Evolutionary conservation across 2,329 filamentous ascomycete species (phyloP).

Genomic region (Metarhizium guizhouense): DNA sequence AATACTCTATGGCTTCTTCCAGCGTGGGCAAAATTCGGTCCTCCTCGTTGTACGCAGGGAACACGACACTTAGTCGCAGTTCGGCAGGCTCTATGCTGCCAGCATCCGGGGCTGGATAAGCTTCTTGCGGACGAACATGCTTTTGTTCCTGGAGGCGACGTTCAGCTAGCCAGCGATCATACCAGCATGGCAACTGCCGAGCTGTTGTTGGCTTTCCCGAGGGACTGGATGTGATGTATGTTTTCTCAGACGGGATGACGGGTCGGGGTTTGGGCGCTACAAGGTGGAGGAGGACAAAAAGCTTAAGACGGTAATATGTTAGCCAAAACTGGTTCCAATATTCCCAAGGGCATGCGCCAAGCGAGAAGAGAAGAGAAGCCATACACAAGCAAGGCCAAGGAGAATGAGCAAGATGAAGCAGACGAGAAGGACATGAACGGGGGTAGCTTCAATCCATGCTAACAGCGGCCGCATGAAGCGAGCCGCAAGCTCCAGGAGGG

Average conservation of each 20-base stretch:
- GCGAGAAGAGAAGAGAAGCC: background rate
- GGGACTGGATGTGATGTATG: constrained; percentile 66
- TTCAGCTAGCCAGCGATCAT: constrained; percentile 62
- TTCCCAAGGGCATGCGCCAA: no score
- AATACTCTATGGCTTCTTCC: constrained; percentile 80
- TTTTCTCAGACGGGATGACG: constrained; percentile 70
- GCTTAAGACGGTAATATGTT: constrained; percentile 15
- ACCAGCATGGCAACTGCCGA: constrained; percentile 72
- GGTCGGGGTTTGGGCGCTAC: constrained; percentile 74
- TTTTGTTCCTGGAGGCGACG: constrained; percentile 40
- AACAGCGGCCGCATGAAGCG: constrained; percentile 26
- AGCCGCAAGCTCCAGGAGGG: constrained; percentile 20
- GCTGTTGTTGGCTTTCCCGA: constrained; percentile 31
- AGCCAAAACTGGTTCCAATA: constrained; percentile 1
- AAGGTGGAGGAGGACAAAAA: constrained; percentile 60
- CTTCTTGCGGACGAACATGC: constrained; percentile 24
- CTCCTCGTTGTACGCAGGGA: constrained; percentile 94
- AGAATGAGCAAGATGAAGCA: constrained; percentile 24
- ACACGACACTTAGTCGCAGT: constrained; percentile 82
- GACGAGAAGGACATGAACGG: constrained; percentile 28
- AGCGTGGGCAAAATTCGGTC: constrained; percentile 74
- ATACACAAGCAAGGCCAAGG: constrained; percentile 29
- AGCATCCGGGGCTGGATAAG: constrained; percentile 34
- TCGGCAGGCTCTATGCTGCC: constrained; percentile 64
- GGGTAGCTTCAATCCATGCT: constrained; percentile 27